Evolutionary conservation across 176 grass and related monocot species (phyloP).

Genomic region (Oryza rufipogon): DNA sequence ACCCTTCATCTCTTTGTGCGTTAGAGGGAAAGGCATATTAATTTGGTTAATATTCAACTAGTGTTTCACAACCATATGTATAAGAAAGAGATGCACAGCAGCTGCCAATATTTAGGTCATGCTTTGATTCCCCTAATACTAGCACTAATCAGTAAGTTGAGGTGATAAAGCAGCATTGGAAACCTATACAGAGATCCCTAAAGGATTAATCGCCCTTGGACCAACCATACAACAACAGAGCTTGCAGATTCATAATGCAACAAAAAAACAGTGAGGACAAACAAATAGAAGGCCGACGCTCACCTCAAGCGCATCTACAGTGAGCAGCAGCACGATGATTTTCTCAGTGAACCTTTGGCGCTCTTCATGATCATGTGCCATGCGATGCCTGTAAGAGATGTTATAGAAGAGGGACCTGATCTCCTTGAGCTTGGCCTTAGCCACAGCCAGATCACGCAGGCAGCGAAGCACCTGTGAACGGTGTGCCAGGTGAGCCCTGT

Average conservation of each 20-base stretch:
- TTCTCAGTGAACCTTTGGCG: slow-evolving; percentile 85
- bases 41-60: neutral
- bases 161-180: neutral
- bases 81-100: neutral
- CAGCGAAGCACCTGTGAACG: slow-evolving; percentile 82
- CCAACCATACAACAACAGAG: slow-evolving; percentile 4
- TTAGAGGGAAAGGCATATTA: neutral
- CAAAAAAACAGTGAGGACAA: neutral
- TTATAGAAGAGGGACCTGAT: slow-evolving; percentile 77
- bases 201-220: neutral
- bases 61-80: neutral
- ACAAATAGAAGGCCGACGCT: neutral
- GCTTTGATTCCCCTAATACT: too few relatives aligned
- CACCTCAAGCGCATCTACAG: slow-evolving; percentile 85
- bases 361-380: slow-evolving; percentile 56
- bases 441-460: slow-evolving; percentile 79
- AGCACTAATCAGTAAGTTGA: neutral
- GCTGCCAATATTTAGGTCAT: neutral
- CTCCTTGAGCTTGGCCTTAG: slow-evolving; percentile 90
- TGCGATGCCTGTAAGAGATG: slow-evolving; percentile 64
- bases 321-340: slow-evolving; percentile 89
- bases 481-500: slow-evolving; percentile 76
- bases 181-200: neutral
- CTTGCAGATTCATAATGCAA: neutral
- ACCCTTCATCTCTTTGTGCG: too few relatives aligned